Conservation (phyloP, 163 green algal species). For the Scenedesmus sp. region DNA sequence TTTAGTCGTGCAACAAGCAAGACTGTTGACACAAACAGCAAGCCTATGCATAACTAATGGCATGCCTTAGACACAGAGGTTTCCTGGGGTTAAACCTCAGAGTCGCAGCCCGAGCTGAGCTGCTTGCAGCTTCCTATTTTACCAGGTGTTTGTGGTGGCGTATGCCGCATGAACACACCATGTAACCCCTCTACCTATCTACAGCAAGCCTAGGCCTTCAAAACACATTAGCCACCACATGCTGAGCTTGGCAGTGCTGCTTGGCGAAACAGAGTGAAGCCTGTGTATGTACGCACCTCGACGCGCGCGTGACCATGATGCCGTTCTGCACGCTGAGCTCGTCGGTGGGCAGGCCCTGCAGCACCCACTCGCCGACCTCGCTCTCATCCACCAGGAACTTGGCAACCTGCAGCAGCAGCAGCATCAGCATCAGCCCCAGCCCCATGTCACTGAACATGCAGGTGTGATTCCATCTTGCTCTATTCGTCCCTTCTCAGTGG, state of each 20-base stretch:
- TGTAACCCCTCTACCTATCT: too few relatives aligned
- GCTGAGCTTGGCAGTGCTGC: too few relatives aligned
- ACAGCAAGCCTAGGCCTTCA: not conserved
- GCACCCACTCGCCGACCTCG: conserved; percentile 92
- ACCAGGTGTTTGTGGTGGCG: too few relatives aligned
- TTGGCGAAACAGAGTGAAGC: not conserved
- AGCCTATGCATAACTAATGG: not conserved
- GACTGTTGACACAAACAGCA: not conserved
- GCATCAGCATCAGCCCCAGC: not conserved
- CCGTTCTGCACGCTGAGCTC: conserved; percentile 96
- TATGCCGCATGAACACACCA: too few relatives aligned
- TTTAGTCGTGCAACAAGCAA: not conserved
- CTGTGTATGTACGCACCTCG: conserved; percentile 28
- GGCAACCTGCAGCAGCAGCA: conserved; percentile 63
- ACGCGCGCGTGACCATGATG: conserved; percentile 91
- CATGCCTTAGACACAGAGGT: not conserved
- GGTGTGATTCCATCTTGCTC: not conserved
- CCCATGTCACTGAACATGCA: not conserved
- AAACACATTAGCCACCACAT: too few relatives aligned
- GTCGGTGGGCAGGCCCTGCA: conserved; percentile 94
- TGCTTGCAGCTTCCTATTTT: too few relatives aligned
- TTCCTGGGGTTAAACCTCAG: too few relatives aligned
- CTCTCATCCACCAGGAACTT: conserved; percentile 93
- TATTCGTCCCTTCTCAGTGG: not conserved
- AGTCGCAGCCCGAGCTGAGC: too few relatives aligned